Base-by-base conservation (phyloP, 129 eudicot species). In the Lonicera japonica region DNA sequence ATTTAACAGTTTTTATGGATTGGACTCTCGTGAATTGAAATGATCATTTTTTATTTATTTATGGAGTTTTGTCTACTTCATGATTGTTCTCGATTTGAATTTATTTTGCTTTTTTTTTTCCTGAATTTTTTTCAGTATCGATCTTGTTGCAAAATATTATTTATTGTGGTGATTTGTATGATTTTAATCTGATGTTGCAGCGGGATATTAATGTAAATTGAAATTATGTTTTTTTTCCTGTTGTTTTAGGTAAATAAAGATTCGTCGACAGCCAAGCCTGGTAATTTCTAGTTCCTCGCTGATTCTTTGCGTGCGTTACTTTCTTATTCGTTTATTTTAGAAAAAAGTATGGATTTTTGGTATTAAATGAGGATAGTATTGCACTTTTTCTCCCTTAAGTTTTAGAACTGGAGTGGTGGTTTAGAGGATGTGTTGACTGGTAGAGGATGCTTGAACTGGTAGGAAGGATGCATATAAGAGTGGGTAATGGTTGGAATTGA, bases 191-290 rank as follows among this genome's bases (percentile, higher is more conserved):
- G 6, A 29, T 2, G 36, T 29, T 29, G 6, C 36, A 29, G 36
- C 36, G 2, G 6, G 36, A 1, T 29, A 29, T 29, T 29, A 6
- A 29, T 29, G 36, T 29, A 29, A 29, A 29, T 29, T 29, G 36
- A 2, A 29, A 2, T 29, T 29, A 29, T 50, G 55, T 17, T 1
- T 50, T 25, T 45, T 36, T 6, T 29, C 65, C 21, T 64, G 43
- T 24, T 66, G 58, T 67, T 63, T n/a, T 54, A 78, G 83, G 83
- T 61, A 17, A 71, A 73, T 60, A 78, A 73, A 65, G 79, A 78
- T 60, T 54, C 18, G 11, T 25, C 79, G 11, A 73, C 79, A 18
- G 63, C 15, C 60, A 78, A 73, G 57, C 61, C 81, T 47, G 68
- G 71, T 69, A 64, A 21, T 13, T 52, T 22, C 45, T 25, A 13